These are phyloP conservation scores for Raphanus sativus DNA, from an alignment of 345 rosid genomes.

Conservation along the genomic window DNA sequence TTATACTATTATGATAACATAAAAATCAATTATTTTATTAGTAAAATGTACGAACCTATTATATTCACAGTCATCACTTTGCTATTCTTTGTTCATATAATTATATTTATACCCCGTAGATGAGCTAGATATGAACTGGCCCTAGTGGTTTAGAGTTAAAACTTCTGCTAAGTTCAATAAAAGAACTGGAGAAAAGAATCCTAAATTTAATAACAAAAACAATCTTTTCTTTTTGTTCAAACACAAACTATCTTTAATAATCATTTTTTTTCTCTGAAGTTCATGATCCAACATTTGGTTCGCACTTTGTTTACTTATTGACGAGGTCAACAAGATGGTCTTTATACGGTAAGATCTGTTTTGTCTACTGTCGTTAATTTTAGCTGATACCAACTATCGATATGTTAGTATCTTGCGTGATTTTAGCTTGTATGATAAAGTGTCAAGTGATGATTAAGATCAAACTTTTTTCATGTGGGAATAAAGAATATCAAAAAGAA, in stretches of 20 bases:
- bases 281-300: constrained; percentile 4
- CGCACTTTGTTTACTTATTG: constrained; percentile 8
- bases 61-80: not conserved
- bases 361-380: not conserved
- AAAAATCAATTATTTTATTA: not conserved
- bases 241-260: not conserved
- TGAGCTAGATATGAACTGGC: not conserved
- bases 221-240: not conserved
- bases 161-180: not conserved
- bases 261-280: constrained; percentile 10
- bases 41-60: not conserved
- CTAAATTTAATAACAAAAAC: not conserved
- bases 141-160: not conserved
- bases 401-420: not conserved
- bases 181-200: not conserved
- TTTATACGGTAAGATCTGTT: not conserved
- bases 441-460: not conserved
- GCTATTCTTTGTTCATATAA: not conserved
- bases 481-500: constrained; percentile 40
- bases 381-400: not conserved
- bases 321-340: constrained; percentile 10
- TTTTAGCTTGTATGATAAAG: constrained; percentile 14
- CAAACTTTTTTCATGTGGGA: not conserved
- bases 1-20: not conserved
- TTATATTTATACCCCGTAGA: not conserved